A percentile compares a stretch with the other conserved stretches of the same genome.
These are phyloP conservation scores for Trichophyton schoenleinii DNA, from an alignment of 2,329 filamentous ascomycete genomes.

Conservation along the genomic window DNA sequence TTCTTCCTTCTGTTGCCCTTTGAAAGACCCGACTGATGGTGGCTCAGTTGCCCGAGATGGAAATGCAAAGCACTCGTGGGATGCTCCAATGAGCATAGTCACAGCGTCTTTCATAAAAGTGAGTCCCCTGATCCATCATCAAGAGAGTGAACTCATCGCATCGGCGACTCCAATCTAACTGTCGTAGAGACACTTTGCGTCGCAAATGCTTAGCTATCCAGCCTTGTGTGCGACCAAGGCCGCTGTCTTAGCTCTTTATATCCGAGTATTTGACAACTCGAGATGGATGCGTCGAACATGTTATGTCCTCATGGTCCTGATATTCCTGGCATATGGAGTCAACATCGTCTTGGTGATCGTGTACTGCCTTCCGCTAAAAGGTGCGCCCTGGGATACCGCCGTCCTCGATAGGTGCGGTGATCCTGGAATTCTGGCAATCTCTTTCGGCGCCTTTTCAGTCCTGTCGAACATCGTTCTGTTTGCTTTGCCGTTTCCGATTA, in stretches of 20 bases:
- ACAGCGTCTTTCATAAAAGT: constrained; percentile 1
- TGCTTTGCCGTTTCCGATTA: not conserved
- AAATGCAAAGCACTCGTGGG: not conserved
- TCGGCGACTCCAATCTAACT: not conserved
- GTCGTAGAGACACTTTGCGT: not conserved
- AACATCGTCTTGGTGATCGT: not conserved
- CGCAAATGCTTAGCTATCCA: not conserved
- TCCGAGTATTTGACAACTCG: not conserved
- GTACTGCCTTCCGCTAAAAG: constrained; percentile 1
- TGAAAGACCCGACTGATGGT: not conserved
- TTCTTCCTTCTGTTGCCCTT: not conserved
- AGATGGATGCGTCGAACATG: not conserved
- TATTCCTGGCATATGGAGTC: not conserved
- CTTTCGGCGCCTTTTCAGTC: not conserved
- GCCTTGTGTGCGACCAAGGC: not conserved
- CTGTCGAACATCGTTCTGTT: not conserved
- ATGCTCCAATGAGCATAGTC: not conserved
- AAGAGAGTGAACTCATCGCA: not conserved
- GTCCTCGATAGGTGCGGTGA: not conserved
- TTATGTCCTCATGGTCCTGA: not conserved
- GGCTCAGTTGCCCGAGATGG: not conserved
- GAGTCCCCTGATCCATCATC: not conserved
- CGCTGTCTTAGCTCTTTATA: not conserved
- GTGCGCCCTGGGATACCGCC: not conserved
- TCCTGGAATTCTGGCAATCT: not conserved